Conservation (phyloP, 1,284 basidiomycete genomes). For the Cutaneotrichosporon sp. region DNA sequence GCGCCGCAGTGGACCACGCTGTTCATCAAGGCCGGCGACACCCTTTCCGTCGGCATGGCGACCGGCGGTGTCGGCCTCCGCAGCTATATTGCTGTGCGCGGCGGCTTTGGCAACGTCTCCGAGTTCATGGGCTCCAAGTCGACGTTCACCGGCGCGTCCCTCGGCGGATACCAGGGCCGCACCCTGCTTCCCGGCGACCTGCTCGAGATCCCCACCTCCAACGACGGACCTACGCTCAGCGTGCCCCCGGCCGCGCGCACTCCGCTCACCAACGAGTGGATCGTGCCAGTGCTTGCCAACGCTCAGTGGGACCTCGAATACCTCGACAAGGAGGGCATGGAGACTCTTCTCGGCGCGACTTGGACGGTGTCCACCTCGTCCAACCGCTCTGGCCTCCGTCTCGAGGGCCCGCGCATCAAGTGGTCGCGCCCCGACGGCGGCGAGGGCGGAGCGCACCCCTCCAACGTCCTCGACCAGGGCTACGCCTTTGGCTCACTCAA, state of each 20-base stretch:
- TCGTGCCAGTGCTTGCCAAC: conserved; percentile 21
- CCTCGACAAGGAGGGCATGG: conserved; percentile 27
- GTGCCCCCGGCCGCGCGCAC: conserved; percentile 17
- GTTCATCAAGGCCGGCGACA: conserved; percentile 57
- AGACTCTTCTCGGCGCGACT: conserved; percentile 37
- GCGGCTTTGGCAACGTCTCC: conserved; percentile 63
- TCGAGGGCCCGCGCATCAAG: conserved; percentile 57
- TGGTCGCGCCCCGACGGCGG: conserved; percentile 67
- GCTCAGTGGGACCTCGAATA: conserved; percentile 30
- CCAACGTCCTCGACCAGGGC: conserved; percentile 69
- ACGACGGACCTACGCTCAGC: conserved; percentile 4
- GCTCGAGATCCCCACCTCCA: conserved; percentile 37
- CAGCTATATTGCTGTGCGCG: conserved; percentile 62
- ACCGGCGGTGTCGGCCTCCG: conserved; percentile 59
- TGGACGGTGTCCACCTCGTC: conserved; percentile 47
- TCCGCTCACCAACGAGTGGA: conserved; percentile 22
- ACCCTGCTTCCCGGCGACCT: conserved; percentile 55
- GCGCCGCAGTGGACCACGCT: conserved; percentile 60
- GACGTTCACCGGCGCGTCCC: conserved; percentile 37
- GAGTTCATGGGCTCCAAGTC: conserved; percentile 61
- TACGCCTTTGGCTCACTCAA: conserved; percentile 64
- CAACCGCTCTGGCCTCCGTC: conserved; percentile 49
- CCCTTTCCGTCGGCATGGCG: conserved; percentile 54
- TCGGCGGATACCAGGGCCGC: conserved; percentile 56
- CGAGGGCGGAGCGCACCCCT: conserved; percentile 70